phyloP scores from a whole-genome alignment of 73 alveolate genomes.

The Paramecium pentaurelia region DNA sequence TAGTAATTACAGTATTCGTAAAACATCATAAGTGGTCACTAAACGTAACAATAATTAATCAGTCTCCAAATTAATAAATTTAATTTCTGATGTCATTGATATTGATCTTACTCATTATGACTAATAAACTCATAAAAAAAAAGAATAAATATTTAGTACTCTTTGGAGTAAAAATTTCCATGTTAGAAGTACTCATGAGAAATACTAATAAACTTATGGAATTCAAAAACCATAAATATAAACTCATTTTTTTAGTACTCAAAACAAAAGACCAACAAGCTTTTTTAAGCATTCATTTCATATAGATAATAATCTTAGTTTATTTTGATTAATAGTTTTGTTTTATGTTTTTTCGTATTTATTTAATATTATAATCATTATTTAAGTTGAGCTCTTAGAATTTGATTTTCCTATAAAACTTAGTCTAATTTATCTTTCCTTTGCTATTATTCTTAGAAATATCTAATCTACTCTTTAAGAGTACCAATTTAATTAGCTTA shows the following conservation, averaged over 20 bases:
- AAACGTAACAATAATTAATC: not conserved
- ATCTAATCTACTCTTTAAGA: not conserved
- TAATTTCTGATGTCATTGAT: not conserved
- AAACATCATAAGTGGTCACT: not conserved
- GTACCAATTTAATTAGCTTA: not conserved
- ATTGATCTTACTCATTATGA: not conserved
- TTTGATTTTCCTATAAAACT: constrained; percentile 13
- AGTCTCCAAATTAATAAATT: not conserved
- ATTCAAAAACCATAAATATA: not conserved
- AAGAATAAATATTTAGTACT: not conserved
- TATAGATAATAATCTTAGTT: not conserved
- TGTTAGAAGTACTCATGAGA: not conserved
- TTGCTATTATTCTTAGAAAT: not conserved
- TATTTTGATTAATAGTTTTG: not conserved
- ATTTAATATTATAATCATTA: not conserved
- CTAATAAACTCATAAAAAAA: not conserved
- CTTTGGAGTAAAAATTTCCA: not conserved
- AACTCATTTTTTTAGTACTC: not conserved
- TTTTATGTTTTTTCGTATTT: not conserved
- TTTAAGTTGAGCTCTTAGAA: constrained; percentile 7
- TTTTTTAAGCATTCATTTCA: not conserved
- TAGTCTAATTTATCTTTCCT: constrained; percentile 11
- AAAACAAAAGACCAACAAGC: not conserved
- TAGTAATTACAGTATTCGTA: not conserved
- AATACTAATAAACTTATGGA: not conserved